Base-by-base conservation (phyloP, 106 monocot species). In the Platanthera zijinensis region DNA sequence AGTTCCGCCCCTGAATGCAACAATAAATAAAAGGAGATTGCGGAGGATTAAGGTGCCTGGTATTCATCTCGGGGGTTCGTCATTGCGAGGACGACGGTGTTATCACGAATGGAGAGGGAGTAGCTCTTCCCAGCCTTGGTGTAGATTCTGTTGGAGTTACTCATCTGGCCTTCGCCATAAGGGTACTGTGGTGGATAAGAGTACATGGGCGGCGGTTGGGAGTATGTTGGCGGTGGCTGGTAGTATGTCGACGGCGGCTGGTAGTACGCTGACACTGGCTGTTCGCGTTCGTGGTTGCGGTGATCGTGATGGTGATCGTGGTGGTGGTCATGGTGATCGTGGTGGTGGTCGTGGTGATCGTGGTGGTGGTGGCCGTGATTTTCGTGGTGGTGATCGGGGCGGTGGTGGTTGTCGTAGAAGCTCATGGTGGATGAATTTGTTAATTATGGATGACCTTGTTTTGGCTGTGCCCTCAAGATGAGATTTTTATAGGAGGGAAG, bases 91-190 rank as follows among this genome's bases (percentile, higher is more conserved):
- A 78, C 52, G 30, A 83, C 82, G 0, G 74, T 28, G 4, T 67
- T 74, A 22, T 74, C 39, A 5, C 82, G 19, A 28, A 78, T 48
- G 8, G 82, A 50, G 48, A 83, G 82, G 0, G 77, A 83, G 78
- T 74, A 78, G 52, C 54, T 66, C 52, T 77, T 52, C 1, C 53
- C 66, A 5, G 82, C 82, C 46, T 83, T 83, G 5, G 78, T 78
- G 73, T 47, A 73, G 1, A 83, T 14, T n/a, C 82, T 78, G n/a
- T 39, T 39, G 39, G 39, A 39, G 39, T 0, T 39, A 2, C 3
- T 39, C 1, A 39, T 39, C 39, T 39, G 1, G 39, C 39, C 39
- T 39, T 25, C 25, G 25, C 39, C 39, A 39, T 39, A 39, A 39
- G 39, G 3, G 39, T 39, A 39, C 39, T 39, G 2, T 2, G 39